Base-by-base conservation (phyloP, 495 filamentous ascomycete species). In the Neurospora sp. region DNA sequence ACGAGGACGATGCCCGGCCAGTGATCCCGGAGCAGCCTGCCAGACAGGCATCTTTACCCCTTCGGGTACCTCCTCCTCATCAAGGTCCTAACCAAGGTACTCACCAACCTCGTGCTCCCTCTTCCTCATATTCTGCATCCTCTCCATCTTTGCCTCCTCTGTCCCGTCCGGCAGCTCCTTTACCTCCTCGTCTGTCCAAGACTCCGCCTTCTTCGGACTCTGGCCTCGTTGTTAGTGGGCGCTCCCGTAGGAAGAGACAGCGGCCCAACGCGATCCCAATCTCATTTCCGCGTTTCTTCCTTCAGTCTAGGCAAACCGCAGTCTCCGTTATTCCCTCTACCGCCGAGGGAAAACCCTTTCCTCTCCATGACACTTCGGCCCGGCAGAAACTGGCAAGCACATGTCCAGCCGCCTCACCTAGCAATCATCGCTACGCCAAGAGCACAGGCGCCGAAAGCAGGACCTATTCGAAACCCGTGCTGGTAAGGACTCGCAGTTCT, bases 381-480 rank as follows among this genome's bases (percentile, higher is more conserved):
- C 72, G 85, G 69, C 80, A 82, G 72, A 83, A 84, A 77, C 79
- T 85, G 68, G 85, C 79, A 76, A 82, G 78, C 74, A 81, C 80
- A 72, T 84, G 83, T 73, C 81, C 84, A 35, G 81, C 80, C 1
- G 69, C 70, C 40, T 76, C 75, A 20, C 78, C 82, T 68, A 20
- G 73, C 22, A 31, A 53, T 37, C 82, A 81, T 76, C 81, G 78
- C 70, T 85, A 85, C 78, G 75, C 83, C 69, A 81, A 83, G 75
- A 81, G 80, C 59, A 81, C 82, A 4, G 83, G 81, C 59, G 85
- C 85, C 71, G 80, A 84, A 73, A 86, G 81, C 77, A 85, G 78
- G 70, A 86, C 85, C 71, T 88, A 86, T 73, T 87, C 82, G 12
- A 84, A 86, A 71, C 87, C 87, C 2, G 85, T 88, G n/a, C 79